Percentiles rank a stretch among this genome's conserved stretches.
Evolutionary conservation across 345 rosid species (phyloP).

Genomic region (Gossypium bickii): DNA sequence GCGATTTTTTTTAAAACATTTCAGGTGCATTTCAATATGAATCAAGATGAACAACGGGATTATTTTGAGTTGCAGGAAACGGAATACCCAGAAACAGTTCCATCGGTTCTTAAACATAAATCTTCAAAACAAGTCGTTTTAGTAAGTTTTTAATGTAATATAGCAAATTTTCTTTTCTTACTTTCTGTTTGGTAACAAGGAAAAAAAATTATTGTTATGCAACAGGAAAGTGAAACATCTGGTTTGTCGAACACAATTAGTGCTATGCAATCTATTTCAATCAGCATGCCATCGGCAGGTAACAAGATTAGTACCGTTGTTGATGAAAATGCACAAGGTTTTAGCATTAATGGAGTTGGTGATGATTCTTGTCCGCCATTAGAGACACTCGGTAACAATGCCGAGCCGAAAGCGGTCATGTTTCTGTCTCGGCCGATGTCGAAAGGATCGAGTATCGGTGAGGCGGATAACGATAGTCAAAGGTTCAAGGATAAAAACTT

Average conservation of each 20-base stretch:
- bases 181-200: too few relatives aligned
- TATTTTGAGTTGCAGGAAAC: not conserved
- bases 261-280: not conserved
- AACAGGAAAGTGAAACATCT: constrained; percentile 10
- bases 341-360: constrained; percentile 5
- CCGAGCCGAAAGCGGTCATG: constrained; percentile 22
- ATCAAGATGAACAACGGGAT: not conserved
- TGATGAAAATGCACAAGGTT: not conserved
- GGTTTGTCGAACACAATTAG: not conserved
- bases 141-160: constrained; percentile 12
- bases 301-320: constrained; percentile 11
- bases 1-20: not conserved
- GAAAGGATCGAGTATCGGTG: constrained; percentile 24
- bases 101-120: constrained; percentile 34
- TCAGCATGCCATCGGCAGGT: constrained; percentile 41
- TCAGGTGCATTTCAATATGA: constrained; percentile 26
- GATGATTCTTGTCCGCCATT: too few relatives aligned
- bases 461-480: not conserved
- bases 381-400: not conserved
- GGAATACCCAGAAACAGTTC: constrained; percentile 25
- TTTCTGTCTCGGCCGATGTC: constrained; percentile 71
- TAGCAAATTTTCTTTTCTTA: too few relatives aligned
- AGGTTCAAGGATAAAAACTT: constrained; percentile 48
- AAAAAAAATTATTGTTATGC: too few relatives aligned
- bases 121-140: constrained; percentile 33